These are phyloP conservation scores for Senna siamea DNA, from an alignment of 306 rosid species.

Conservation along the genomic window DNA sequence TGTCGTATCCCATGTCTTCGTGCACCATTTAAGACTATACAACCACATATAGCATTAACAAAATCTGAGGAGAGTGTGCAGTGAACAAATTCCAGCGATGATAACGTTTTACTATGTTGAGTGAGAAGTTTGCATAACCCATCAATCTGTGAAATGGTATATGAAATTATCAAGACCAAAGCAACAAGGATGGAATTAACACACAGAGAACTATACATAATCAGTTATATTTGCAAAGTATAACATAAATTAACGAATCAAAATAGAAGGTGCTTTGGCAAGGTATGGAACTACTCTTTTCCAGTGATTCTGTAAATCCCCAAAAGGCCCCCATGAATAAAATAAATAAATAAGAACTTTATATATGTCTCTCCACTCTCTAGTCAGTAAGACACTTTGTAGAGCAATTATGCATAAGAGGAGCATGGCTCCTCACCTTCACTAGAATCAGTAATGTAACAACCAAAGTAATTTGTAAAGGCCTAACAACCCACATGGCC, in stretches of 20 bases:
- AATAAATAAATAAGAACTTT: conserved; percentile 8
- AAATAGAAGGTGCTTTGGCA: conserved; percentile 29
- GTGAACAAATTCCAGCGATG: conserved; percentile 76
- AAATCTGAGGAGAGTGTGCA: conserved; percentile 64
- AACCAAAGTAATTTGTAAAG: conserved; percentile 2
- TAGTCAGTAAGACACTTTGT: not conserved
- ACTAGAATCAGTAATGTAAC: conserved; percentile 11
- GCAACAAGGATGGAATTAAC: conserved; percentile 35
- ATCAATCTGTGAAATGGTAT: conserved; percentile 60
- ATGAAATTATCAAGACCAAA: conserved; percentile 45
- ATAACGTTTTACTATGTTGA: conserved; percentile 71
- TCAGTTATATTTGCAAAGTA: conserved; percentile 25
- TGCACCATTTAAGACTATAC: conserved; percentile 49
- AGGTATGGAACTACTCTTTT: conserved; percentile 29
- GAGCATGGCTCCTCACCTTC: conserved; percentile 6
- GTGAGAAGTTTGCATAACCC: conserved; percentile 78
- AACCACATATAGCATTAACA: conserved; percentile 60
- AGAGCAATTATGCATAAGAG: conserved; percentile 16
- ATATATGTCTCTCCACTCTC: not conserved
- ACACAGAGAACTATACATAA: conserved; percentile 26
- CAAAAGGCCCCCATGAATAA: not conserved
- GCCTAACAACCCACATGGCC: conserved; percentile 9
- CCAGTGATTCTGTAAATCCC: not conserved
- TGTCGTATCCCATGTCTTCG: conserved; percentile 66
- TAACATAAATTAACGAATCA: conserved; percentile 7